phyloP scores from a whole-genome alignment of 2,329 filamentous ascomycete species.

The Neopestalotiopsis rosae region DNA sequence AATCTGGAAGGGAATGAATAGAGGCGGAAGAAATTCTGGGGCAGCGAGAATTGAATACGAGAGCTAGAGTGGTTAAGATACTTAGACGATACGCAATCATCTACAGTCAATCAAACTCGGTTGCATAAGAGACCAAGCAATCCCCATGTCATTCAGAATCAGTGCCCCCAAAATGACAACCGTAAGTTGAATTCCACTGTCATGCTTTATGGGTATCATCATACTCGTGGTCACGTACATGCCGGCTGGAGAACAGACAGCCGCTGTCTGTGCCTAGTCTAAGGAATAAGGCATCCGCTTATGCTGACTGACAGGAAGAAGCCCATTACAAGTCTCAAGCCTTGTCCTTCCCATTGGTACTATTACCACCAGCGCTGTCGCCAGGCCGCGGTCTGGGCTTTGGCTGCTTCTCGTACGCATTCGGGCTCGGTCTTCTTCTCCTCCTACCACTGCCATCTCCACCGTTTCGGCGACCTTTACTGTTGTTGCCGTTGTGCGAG shows the following conservation, averaged over 20 bases:
- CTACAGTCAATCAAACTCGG: neutral
- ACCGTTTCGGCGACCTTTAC: conserved; percentile 17
- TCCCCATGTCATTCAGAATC: neutral
- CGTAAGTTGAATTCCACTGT: conserved; percentile 2
- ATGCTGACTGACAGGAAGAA: neutral
- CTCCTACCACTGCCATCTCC: conserved; percentile 43
- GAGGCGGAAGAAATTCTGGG: neutral
- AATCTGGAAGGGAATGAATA: neutral
- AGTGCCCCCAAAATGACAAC: neutral
- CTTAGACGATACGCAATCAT: conserved; percentile 8
- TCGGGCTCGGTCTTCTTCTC: conserved; percentile 69
- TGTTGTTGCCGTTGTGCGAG: conserved; percentile 22
- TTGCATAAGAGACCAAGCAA: neutral
- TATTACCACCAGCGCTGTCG: conserved; percentile 15
- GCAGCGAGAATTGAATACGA: conserved; percentile 8
- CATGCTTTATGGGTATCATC: conserved; percentile 3
- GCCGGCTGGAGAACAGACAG: neutral
- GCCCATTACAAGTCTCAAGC: neutral
- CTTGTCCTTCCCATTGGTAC: neutral
- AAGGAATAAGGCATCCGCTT: neutral
- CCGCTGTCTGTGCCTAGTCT: neutral
- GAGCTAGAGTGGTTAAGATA: neutral
- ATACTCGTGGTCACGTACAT: neutral
- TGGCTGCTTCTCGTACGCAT: conserved; percentile 81
- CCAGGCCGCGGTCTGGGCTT: conserved; percentile 50